phyloP scores from a whole-genome alignment of 192 early-diverging fungal genomes.

The Thoreauomyces humboldtii region DNA sequence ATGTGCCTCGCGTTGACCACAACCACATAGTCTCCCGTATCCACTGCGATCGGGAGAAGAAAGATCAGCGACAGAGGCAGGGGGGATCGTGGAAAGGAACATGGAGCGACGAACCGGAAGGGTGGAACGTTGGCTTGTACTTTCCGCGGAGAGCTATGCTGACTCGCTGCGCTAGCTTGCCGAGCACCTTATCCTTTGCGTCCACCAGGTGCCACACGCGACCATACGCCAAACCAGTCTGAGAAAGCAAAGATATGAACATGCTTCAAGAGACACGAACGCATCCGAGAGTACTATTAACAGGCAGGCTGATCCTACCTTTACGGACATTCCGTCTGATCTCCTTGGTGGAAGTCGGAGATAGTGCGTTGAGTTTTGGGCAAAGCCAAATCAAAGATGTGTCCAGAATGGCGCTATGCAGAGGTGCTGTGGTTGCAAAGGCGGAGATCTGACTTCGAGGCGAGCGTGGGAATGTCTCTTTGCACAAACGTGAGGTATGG shows the following conservation, averaged over 20 bases:
- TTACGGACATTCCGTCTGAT: too few relatives aligned
- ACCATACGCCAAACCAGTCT: conserved; percentile 47
- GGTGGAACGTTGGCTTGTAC: conserved; percentile 91
- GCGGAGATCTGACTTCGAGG: too few relatives aligned
- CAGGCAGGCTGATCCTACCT: too few relatives aligned
- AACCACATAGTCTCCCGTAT: conserved; percentile 95
- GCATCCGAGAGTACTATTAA: too few relatives aligned
- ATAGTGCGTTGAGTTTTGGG: too few relatives aligned
- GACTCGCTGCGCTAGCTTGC: conserved; percentile 80
- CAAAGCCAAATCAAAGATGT: too few relatives aligned
- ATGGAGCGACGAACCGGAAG: conserved; percentile 55
- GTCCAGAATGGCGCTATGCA: too few relatives aligned
- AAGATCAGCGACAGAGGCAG: background rate
- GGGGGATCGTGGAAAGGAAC: background rate
- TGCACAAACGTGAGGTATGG: too few relatives aligned
- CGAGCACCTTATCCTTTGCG: conserved; percentile 79
- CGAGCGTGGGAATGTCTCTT: too few relatives aligned
- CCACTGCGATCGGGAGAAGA: conserved; percentile 51
- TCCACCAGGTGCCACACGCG: conserved; percentile 92
- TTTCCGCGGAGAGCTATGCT: conserved; percentile 93
- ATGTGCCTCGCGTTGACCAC: conserved; percentile 87
- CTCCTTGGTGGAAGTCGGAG: too few relatives aligned
- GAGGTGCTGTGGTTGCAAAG: too few relatives aligned
- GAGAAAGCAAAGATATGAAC: background rate
- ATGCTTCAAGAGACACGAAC: too few relatives aligned